phyloP scores from a whole-genome alignment of 176 grass and related monocot genomes.

The Musa itinerans region DNA sequence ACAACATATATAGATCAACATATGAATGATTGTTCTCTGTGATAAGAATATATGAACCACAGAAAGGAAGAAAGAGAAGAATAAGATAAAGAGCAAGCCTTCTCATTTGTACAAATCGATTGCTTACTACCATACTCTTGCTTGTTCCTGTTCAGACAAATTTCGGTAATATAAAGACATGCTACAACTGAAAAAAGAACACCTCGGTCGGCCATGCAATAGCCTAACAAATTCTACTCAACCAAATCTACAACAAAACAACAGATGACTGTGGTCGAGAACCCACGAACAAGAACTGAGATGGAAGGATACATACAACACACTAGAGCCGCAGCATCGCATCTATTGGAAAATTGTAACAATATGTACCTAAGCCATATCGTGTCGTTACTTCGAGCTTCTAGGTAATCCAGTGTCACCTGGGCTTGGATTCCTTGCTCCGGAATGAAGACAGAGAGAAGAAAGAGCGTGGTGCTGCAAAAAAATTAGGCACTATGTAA shows the following conservation, averaged over 20 bases:
- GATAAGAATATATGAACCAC: background rate
- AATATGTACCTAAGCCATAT: background rate
- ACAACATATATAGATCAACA: background rate
- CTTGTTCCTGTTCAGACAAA: background rate
- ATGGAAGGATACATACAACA: background rate
- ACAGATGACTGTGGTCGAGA: background rate
- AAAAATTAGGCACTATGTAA: conserved; percentile 11
- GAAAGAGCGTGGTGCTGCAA: conserved; percentile 88
- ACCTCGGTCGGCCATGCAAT: conserved; percentile 3
- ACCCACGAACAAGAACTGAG: background rate
- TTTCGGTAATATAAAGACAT: background rate
- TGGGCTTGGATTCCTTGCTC: conserved; percentile 85
- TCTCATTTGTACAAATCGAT: conserved; percentile 11
- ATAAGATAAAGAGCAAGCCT: background rate
- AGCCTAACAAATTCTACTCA: conserved; percentile 3
- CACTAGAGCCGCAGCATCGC: conserved; percentile 23
- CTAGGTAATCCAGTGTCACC: conserved; percentile 38
- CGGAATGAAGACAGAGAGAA: conserved; percentile 85
- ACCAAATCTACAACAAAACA: background rate
- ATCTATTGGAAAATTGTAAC: conserved; percentile 30
- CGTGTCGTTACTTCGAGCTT: conserved; percentile 1
- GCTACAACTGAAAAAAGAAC: background rate
- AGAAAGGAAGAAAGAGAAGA: background rate
- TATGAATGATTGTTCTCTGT: background rate
- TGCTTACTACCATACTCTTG: background rate